Evolutionary conservation across 805 yeast species (phyloP).

Genomic region (Wickerhamiella australiensis): DNA sequence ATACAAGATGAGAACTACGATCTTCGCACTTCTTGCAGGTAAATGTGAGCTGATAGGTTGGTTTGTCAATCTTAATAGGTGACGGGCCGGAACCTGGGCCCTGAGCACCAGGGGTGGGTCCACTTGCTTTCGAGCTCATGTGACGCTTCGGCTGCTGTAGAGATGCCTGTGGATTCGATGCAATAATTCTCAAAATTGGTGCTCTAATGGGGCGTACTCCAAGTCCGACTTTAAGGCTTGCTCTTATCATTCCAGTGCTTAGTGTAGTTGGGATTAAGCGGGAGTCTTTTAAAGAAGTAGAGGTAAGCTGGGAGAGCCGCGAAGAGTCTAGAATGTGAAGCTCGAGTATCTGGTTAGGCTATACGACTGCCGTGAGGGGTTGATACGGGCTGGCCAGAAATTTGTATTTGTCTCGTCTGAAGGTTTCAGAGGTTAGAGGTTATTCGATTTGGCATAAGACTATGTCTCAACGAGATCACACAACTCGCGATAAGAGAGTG

Average conservation of each 20-base stretch:
- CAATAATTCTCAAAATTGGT: not conserved
- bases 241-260: slow-evolving; percentile 1
- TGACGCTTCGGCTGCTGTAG: not conserved
- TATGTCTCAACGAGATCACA: no score
- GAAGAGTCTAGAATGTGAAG: not conserved
- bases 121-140: not conserved
- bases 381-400: no score
- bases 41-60: slow-evolving; percentile 75
- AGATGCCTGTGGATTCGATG: not conserved
- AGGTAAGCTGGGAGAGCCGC: not conserved
- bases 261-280: not conserved
- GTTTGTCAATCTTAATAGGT: slow-evolving; percentile 50
- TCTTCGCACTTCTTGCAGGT: slow-evolving; percentile 81
- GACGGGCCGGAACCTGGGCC: not conserved
- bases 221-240: not conserved
- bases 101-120: not conserved
- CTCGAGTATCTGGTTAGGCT: no score
- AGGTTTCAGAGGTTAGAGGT: no score
- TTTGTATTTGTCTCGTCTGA: no score
- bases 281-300: not conserved
- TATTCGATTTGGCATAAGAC: no score
- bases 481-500: no score
- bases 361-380: no score
- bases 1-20: slow-evolving; percentile 77
- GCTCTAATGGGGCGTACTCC: not conserved